Base-by-base conservation (phyloP, 805 yeast species). In the Candida silvicultrix region DNA sequence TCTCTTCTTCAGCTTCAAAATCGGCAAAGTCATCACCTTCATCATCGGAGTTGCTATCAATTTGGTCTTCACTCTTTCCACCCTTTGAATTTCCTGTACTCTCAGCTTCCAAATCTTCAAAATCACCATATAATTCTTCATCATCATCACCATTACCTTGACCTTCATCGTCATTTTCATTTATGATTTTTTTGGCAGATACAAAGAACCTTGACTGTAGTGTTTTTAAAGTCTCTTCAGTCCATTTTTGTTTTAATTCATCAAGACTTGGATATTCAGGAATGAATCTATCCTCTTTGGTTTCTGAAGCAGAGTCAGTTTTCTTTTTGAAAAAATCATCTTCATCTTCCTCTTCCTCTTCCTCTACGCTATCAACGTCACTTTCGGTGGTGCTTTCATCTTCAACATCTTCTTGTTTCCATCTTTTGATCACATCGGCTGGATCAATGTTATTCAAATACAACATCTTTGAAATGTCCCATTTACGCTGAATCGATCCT, bases 381-480 rank as follows among this genome's bases (percentile, higher is more conserved):
- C 59, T 64, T 41, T 71, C 77, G 21, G 57, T 60, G n/a, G 35
- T n/a, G 7, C 35, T 16, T 15, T 65, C 71, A 4, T 69, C 72
- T 4, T 67, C 71, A 10, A 69, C 70, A n/a, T 67, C 70, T 55
- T 78, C 80, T 29, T 75, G 71, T 53, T 65, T 78, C 95, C 95
- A 87, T 64, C 90, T 76, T 37, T 68, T 69, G 41, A 88, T 70
- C 31, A 77, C 94, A 51, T 85, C 94, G 1, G 67, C 71, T 0
- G 97, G 90, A 12, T 80, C 78, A 38, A 89, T 72, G 54, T 87
- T 84, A 47, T 83, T 81, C 78, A 85, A 74, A 63, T 94, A 92
- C 5, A 94, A 69, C 46, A 92, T 68, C 58, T 85, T 87, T 55
- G 83, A 81, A 50, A 92, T 78, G 63, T 92, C 87, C 90, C 95